Percentiles rank a stretch among this genome's conserved stretches.
Conservation (phyloP, 2,329 filamentous ascomycete genomes). For the Fusarium bulbicola region DNA sequence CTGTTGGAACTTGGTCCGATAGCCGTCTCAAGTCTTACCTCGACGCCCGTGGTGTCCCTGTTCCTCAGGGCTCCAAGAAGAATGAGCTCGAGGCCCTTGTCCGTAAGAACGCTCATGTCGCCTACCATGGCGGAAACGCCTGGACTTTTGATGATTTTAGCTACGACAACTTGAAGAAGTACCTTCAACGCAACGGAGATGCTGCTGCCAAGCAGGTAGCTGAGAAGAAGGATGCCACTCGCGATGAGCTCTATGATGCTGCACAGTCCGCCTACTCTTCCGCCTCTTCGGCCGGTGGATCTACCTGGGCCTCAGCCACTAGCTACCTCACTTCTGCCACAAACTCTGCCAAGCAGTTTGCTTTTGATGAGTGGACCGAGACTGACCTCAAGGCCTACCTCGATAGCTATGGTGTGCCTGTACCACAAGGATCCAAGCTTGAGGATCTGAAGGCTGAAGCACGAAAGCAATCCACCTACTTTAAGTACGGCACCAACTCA, state of each 20-base stretch:
- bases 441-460: slow-evolving; percentile 77
- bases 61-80: slow-evolving; percentile 75
- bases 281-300: slow-evolving; percentile 66
- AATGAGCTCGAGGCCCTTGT: slow-evolving; percentile 80
- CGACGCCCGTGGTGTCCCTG: slow-evolving; percentile 78
- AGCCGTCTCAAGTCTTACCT: slow-evolving; percentile 81
- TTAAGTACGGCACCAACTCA: slow-evolving; percentile 76
- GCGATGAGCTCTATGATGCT: slow-evolving; percentile 76
- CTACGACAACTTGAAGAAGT: slow-evolving; percentile 72
- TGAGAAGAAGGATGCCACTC: slow-evolving; percentile 70
- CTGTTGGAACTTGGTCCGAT: slow-evolving; percentile 73
- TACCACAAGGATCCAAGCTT: slow-evolving; percentile 72
- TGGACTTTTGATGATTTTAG: slow-evolving; percentile 86
- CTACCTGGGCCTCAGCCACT: slow-evolving; percentile 72
- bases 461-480: slow-evolving; percentile 78
- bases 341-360: slow-evolving; percentile 68
- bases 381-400: slow-evolving; percentile 81
- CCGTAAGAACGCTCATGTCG: slow-evolving; percentile 77
- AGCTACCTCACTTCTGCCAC: slow-evolving; percentile 75
- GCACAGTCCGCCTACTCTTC: slow-evolving; percentile 69
- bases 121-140: slow-evolving; percentile 70
- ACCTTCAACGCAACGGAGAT: slow-evolving; percentile 62
- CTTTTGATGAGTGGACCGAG: slow-evolving; percentile 79
- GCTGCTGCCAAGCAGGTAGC: slow-evolving; percentile 66
- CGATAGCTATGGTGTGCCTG: slow-evolving; percentile 77